Conservation (phyloP, 768 basidiomycete species). For the Kwoniella heveanensis region DNA sequence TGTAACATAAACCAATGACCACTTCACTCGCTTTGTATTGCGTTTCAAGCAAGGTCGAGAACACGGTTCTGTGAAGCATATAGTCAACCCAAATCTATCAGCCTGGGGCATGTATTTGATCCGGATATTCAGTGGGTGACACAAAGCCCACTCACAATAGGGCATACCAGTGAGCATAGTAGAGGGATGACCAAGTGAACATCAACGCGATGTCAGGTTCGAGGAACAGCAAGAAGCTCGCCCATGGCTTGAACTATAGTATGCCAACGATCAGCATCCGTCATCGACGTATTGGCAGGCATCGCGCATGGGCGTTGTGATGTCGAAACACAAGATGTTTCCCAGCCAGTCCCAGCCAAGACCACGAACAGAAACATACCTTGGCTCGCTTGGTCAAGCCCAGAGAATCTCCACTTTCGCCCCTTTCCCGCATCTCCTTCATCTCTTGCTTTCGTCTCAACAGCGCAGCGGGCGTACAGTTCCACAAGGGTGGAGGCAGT, state of each 20-base stretch:
- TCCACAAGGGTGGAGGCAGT: constrained; percentile 47
- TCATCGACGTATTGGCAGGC: too few species aligned
- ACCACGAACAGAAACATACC: constrained; percentile 21
- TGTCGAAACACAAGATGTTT: not conserved
- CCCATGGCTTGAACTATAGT: constrained; percentile 43
- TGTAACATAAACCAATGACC: constrained; percentile 75
- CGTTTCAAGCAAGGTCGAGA: constrained; percentile 63
- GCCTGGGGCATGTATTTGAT: too few species aligned
- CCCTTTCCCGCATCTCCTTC: constrained; percentile 23
- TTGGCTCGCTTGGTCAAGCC: constrained; percentile 29
- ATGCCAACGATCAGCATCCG: too few species aligned
- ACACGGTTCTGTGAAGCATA: constrained; percentile 47
- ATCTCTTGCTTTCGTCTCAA: constrained; percentile 21
- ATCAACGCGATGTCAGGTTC: constrained; percentile 46
- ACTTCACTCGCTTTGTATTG: constrained; percentile 68
- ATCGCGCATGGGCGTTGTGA: too few species aligned
- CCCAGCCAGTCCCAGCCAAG: not conserved
- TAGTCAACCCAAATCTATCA: too few species aligned
- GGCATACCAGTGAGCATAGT: constrained; percentile 47
- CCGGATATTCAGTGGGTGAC: too few species aligned
- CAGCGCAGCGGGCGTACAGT: constrained; percentile 34
- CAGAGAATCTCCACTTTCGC: constrained; percentile 10
- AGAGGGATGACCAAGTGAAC: constrained; percentile 40
- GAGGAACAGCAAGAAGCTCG: constrained; percentile 41
- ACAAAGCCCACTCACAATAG: constrained; percentile 36